Evolutionary conservation across 2,329 filamentous ascomycete species (phyloP), one percentile per base, ranked within the genome.

Genomic region (Arthrobotrys conoides): DNA sequence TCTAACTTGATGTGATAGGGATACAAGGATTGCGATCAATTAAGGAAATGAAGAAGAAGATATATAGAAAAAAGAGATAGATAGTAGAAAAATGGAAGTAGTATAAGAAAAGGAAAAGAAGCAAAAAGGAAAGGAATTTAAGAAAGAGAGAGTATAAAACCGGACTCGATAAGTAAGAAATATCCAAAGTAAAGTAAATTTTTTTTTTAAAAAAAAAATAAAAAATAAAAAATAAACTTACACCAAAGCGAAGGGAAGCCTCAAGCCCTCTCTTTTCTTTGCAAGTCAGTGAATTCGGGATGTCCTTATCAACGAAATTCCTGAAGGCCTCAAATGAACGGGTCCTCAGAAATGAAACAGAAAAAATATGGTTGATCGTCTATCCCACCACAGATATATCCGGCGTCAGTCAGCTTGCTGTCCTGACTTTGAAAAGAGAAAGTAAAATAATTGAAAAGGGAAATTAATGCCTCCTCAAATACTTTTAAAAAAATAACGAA

Each of bases 241-340:
- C 57, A 72, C 53, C 44, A 53, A 66, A 69, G 57, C 4, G 9
- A 61, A 61, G 57, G 57, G 68, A 69, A 70, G 67, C 67, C 61
- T 68, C 67, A 71, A 71, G 73, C 73, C 44, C 27, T 77, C 49
- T 63, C 41, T 64, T 44, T 41, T 46, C 55, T 55, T 70, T 70
- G 72, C 72, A 77, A 77, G 66, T 68, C 53, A 30, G 22, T 22
- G 18, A 22, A 48, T 65, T 30, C 48, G n/a, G 38, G 41, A 9
- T 20, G 18, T 20, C 20, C 44, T 49, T 55, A 20, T 77, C 53
- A 41, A 68, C 53, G 59, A 36, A 44, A 24, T 24, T 30, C 36
- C 20, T 20, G 73, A 71, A 63, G 59, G 24, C 57, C 64, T 68
- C 71, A 67, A 71, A 48, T 77, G 59, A 71, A 77, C 65, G 71